Percentiles rank a stretch among this genome's conserved stretches.
Evolutionary conservation across 106 monocot species (phyloP).

Genomic region (Acorus calamus): DNA sequence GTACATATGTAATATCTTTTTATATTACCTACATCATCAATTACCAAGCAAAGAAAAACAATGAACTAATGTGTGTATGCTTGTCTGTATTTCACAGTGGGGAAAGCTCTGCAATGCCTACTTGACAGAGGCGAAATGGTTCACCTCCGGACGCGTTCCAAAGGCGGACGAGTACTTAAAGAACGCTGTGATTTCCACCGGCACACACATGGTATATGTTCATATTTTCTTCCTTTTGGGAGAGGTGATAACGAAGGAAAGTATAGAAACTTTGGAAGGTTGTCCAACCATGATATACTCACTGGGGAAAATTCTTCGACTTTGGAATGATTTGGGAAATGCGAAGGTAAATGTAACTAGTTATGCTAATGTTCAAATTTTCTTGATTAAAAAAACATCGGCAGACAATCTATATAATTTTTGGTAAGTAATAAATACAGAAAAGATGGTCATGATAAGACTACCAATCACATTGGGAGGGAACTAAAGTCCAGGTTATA

Average conservation of each 20-base stretch:
- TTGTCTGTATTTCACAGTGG: slow-evolving; percentile 17
- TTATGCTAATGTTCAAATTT: not conserved
- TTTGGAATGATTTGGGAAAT: slow-evolving; percentile 53
- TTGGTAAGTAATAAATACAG: too few species aligned
- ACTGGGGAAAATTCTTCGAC: slow-evolving; percentile 35
- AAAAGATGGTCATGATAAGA: too few species aligned
- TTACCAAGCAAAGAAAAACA: not conserved
- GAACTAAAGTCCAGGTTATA: too few species aligned
- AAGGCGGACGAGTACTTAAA: slow-evolving; percentile 22
- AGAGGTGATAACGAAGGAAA: slow-evolving; percentile 12
- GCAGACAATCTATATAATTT: not conserved
- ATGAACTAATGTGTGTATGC: not conserved
- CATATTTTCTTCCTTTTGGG: slow-evolving; percentile 30
- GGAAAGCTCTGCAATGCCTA: slow-evolving; percentile 28
- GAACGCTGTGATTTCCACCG: slow-evolving; percentile 29
- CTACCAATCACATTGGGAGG: too few species aligned
- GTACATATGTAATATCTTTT: too few species aligned
- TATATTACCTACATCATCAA: too few species aligned
- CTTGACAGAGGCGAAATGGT: slow-evolving; percentile 41
- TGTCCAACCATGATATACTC: slow-evolving; percentile 11
- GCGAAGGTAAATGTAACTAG: slow-evolving; percentile 25
- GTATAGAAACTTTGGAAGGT: slow-evolving; percentile 1
- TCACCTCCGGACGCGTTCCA: slow-evolving; percentile 17
- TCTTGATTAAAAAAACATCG: not conserved
- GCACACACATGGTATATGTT: slow-evolving; percentile 11